Conservation (phyloP, 345 rosid species). For the Nasturtium officinale region DNA sequence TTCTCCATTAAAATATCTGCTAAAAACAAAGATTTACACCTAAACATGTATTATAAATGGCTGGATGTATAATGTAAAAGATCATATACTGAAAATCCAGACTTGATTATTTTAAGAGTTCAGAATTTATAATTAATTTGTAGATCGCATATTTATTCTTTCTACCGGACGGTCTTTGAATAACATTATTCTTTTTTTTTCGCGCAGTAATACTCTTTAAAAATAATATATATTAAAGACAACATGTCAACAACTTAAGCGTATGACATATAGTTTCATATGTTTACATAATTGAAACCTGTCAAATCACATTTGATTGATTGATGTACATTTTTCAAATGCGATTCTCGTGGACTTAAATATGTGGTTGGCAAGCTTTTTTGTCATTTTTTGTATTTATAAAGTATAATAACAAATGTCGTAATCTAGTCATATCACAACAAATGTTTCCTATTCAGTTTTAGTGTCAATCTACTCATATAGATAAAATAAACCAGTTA, state of each 20-base stretch:
- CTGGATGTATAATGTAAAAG: too few relatives aligned
- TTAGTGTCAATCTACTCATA: not conserved
- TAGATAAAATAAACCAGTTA: not conserved
- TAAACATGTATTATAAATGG: too few relatives aligned
- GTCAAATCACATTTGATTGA: conserved; percentile 32
- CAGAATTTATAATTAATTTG: not conserved
- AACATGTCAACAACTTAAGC: conserved; percentile 34
- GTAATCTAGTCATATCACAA: conserved; percentile 2
- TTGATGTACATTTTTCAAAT: conserved; percentile 27
- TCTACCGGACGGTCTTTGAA: not conserved
- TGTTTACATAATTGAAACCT: conserved; percentile 17
- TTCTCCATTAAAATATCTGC: not conserved
- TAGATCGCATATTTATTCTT: not conserved
- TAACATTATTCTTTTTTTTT: not conserved
- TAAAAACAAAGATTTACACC: not conserved
- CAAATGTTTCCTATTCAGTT: not conserved
- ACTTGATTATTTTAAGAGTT: too few relatives aligned
- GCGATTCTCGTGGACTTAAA: conserved; percentile 36
- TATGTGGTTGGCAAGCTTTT: conserved; percentile 37
- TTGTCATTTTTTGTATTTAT: not conserved
- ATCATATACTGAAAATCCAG: not conserved
- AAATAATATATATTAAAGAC: not conserved
- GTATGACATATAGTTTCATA: not conserved
- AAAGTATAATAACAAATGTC: too few relatives aligned
- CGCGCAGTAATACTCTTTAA: not conserved